These are phyloP conservation scores for Aphanomyces euteiches DNA, from an alignment of 352 stramenopile genomes.

Conservation along the genomic window DNA sequence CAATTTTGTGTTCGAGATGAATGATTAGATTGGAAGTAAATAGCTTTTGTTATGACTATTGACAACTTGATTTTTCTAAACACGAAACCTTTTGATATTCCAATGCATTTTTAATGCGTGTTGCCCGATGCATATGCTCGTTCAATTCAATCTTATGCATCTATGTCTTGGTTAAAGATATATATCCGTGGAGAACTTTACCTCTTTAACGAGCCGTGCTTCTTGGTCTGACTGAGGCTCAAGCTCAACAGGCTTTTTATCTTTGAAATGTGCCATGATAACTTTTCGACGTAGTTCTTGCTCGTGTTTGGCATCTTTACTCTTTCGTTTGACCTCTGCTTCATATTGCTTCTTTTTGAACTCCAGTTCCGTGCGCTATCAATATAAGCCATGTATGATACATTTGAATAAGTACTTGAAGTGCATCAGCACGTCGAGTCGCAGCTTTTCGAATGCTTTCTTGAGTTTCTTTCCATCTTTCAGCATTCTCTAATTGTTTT, in stretches of 20 bases:
- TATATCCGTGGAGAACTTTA: not conserved
- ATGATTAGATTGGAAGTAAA: too few relatives aligned
- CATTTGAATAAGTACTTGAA: not conserved
- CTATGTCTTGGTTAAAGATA: not conserved
- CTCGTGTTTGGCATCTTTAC: slow-evolving; percentile 13
- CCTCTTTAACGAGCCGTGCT: slow-evolving; percentile 18
- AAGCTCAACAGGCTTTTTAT: slow-evolving; percentile 6
- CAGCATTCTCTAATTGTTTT: slow-evolving; percentile 15
- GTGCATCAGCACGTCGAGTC: not conserved
- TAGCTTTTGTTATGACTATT: not conserved
- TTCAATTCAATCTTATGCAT: slow-evolving; percentile 21
- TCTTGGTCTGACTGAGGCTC: slow-evolving; percentile 16
- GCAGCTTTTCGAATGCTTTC: slow-evolving; percentile 20
- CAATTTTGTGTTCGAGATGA: too few relatives aligned
- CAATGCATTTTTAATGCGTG: slow-evolving; percentile 10
- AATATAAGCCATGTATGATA: not conserved
- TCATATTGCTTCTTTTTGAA: slow-evolving; percentile 28
- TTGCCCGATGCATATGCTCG: slow-evolving; percentile 13
- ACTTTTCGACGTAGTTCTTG: slow-evolving; percentile 15
- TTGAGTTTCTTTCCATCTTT: slow-evolving; percentile 26
- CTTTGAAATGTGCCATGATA: not conserved
- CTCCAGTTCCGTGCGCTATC: slow-evolving; percentile 3
- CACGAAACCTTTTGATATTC: slow-evolving; percentile 16
- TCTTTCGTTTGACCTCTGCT: slow-evolving; percentile 17
- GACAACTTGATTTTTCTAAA: not conserved